Conservation (phyloP, 2,329 filamentous ascomycete species). For the Emergomyces pasteurianus region DNA sequence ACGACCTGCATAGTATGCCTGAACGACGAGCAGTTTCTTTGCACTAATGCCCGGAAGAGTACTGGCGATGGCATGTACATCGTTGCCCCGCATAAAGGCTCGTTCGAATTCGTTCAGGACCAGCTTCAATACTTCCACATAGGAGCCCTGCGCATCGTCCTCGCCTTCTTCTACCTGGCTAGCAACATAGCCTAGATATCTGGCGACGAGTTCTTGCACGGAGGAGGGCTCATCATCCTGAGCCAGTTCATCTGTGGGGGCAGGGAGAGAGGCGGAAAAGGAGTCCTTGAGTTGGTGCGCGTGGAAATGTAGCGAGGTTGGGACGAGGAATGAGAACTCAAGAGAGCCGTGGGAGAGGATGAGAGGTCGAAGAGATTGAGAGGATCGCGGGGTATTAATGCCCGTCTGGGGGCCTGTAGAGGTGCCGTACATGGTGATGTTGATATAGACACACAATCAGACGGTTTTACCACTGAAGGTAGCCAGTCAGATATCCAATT, state of each 20-base stretch:
- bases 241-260: conserved; percentile 90
- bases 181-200: conserved; percentile 85
- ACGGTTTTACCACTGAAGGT: too few species aligned
- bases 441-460: background rate
- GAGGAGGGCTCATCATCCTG: conserved; percentile 99
- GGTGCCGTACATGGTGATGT: conserved; percentile 67
- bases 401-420: conserved; percentile 78
- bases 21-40: conserved; percentile 85
- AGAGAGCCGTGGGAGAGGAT: conserved; percentile 86
- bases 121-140: conserved; percentile 84
- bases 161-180: conserved; percentile 84
- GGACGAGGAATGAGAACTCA: conserved; percentile 91
- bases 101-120: conserved; percentile 94
- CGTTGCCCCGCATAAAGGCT: conserved; percentile 86
- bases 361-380: conserved; percentile 80
- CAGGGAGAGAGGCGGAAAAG: conserved; percentile 73
- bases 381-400: conserved; percentile 90
- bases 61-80: conserved; percentile 83
- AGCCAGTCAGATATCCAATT: background rate
- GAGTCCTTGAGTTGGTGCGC: conserved; percentile 87
- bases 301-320: conserved; percentile 90
- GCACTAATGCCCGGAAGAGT: conserved; percentile 76
- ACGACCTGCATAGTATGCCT: conserved; percentile 84
- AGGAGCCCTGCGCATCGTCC: conserved; percentile 76
- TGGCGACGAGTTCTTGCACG: conserved; percentile 76